These are phyloP conservation scores for Pouteria campechiana DNA, from an alignment of 179 eudicot species.

Conservation along the genomic window DNA sequence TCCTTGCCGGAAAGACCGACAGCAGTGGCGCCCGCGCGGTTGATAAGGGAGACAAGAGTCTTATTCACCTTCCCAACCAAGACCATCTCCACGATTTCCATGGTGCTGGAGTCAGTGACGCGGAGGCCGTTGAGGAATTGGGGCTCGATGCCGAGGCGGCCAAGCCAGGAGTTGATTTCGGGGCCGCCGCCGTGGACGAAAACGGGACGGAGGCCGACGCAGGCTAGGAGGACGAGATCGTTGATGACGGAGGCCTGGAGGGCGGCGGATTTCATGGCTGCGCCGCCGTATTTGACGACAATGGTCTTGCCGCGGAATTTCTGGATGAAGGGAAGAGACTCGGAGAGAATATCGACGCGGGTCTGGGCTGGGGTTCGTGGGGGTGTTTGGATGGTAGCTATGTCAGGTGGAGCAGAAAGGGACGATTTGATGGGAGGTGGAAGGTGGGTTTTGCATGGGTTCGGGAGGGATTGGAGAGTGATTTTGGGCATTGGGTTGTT, in stretches of 20 bases:
- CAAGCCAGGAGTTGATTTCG: slow-evolving; percentile 70
- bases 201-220: slow-evolving; percentile 69
- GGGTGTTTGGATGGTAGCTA: slow-evolving; percentile 2
- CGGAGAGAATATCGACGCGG: slow-evolving; percentile 67
- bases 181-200: slow-evolving; percentile 94
- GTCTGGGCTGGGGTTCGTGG: slow-evolving; percentile 35
- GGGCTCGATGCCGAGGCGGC: slow-evolving; percentile 49
- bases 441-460: too few species aligned
- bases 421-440: background rate
- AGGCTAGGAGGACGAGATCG: slow-evolving; percentile 67
- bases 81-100: slow-evolving; percentile 88
- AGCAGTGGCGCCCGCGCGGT: slow-evolving; percentile 79
- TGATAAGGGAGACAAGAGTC: slow-evolving; percentile 56
- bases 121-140: slow-evolving; percentile 72
- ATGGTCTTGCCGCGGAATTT: slow-evolving; percentile 75
- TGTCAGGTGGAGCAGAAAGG: background rate
- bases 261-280: slow-evolving; percentile 75
- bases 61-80: slow-evolving; percentile 83
- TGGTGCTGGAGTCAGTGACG: slow-evolving; percentile 71
- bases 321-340: slow-evolving; percentile 76
- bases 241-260: slow-evolving; percentile 77
- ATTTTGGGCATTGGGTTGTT: too few species aligned
- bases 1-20: slow-evolving; percentile 76
- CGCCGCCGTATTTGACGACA: slow-evolving; percentile 84
- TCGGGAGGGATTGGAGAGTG: too few species aligned